These are phyloP conservation scores for Medicago lupulina DNA, from an alignment of 306 rosid species.

Conservation along the genomic window DNA sequence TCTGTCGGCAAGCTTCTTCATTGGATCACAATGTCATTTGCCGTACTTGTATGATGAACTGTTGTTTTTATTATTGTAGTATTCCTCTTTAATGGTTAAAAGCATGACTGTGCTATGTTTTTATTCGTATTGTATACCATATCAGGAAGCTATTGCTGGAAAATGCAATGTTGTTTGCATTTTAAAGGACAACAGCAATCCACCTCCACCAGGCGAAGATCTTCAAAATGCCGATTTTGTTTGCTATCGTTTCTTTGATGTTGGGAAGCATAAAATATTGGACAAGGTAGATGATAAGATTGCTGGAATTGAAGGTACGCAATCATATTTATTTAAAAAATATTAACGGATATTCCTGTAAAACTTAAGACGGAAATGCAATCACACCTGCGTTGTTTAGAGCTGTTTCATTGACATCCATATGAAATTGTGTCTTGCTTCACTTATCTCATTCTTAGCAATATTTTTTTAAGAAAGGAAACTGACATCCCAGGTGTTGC, in stretches of 20 bases:
- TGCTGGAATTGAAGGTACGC: slow-evolving; percentile 70
- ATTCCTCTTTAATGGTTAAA: slow-evolving; percentile 5
- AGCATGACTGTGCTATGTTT: not conserved
- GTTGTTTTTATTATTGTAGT: not conserved
- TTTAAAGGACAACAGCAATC: slow-evolving; percentile 69
- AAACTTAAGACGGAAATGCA: slow-evolving; percentile 7
- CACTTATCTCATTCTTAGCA: slow-evolving; percentile 10
- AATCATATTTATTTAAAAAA: slow-evolving; percentile 13
- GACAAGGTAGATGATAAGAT: slow-evolving; percentile 60
- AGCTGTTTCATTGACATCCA: not conserved
- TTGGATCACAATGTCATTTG: not conserved
- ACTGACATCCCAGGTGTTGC: slow-evolving; percentile 1
- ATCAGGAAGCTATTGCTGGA: slow-evolving; percentile 90
- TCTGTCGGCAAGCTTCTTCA: not conserved
- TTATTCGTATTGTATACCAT: slow-evolving; percentile 25
- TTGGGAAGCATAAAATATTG: slow-evolving; percentile 49
- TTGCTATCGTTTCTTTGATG: slow-evolving; percentile 82
- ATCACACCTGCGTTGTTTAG: slow-evolving; percentile 23
- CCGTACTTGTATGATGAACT: not conserved
- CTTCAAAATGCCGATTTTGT: slow-evolving; percentile 71
- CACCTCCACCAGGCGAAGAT: slow-evolving; percentile 60
- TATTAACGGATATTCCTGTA: slow-evolving; percentile 25
- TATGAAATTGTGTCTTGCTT: not conserved
- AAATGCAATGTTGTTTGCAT: slow-evolving; percentile 82
- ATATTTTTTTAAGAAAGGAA: slow-evolving; percentile 17